Conservation (phyloP, 1,284 basidiomycete genomes). For the Sanguinoderma infundibulare region DNA sequence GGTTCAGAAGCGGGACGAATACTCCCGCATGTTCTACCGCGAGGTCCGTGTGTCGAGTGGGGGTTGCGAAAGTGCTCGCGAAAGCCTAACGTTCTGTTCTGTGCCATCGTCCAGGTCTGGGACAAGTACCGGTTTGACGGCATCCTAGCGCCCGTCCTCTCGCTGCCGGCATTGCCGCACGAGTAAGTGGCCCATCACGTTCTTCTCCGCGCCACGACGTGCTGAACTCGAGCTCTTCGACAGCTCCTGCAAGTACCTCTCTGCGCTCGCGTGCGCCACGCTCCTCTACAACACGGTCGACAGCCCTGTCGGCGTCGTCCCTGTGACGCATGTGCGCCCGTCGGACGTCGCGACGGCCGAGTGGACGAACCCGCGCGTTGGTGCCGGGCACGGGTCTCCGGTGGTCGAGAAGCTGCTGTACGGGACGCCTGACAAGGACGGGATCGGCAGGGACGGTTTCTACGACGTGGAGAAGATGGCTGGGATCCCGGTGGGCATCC, state of each 20-base stretch:
- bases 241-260: slow-evolving; percentile 28
- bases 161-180: slow-evolving; percentile 74
- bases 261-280: slow-evolving; percentile 22
- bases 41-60: slow-evolving; percentile 47
- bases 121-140: slow-evolving; percentile 70
- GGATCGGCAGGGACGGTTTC: slow-evolving; percentile 37
- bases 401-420: slow-evolving; percentile 65
- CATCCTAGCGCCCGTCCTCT: slow-evolving; percentile 77
- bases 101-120: slow-evolving; percentile 61
- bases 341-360: slow-evolving; percentile 63
- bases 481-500: slow-evolving; percentile 85
- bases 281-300: slow-evolving; percentile 80
- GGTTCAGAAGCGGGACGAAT: slow-evolving; percentile 56
- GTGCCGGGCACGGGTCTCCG: slow-evolving; percentile 50
- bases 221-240: not conserved
- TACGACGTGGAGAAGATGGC: slow-evolving; percentile 78
- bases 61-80: not conserved
- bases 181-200: slow-evolving; percentile 47
- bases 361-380: slow-evolving; percentile 48
- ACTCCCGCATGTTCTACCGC: slow-evolving; percentile 56
- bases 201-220: not conserved
- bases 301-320: slow-evolving; percentile 76
- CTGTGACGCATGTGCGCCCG: slow-evolving; percentile 80
- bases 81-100: not conserved
- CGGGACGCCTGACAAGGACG: slow-evolving; percentile 35